Percentiles rank a stretch among this genome's conserved stretches.
Evolutionary conservation across 164 flowering plant genomes (phyloP).

Genomic region (Cinnamomum chago): DNA sequence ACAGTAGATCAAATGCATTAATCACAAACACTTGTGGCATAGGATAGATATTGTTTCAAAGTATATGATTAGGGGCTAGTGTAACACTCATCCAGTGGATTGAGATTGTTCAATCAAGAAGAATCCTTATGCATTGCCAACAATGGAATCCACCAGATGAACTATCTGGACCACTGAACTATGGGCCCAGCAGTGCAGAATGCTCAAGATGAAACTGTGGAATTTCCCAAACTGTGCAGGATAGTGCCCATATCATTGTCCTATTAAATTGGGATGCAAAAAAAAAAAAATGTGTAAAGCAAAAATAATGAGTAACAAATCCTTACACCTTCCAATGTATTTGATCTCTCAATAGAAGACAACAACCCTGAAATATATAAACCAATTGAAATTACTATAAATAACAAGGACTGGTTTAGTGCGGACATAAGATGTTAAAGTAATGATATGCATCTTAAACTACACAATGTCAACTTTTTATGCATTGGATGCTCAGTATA

Average conservation of each 20-base stretch:
- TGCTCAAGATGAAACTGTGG: background rate
- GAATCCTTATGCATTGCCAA: background rate
- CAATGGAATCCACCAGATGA: background rate
- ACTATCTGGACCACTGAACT: background rate
- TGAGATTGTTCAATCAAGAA: background rate
- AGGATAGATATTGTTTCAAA: background rate
- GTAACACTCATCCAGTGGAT: background rate
- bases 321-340: slow-evolving; percentile 51
- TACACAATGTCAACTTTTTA: background rate
- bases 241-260: background rate
- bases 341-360: slow-evolving; percentile 18
- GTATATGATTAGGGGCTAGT: background rate
- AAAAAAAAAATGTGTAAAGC: background rate
- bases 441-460: background rate
- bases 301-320: slow-evolving; percentile 18
- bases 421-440: background rate
- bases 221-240: background rate
- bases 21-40: background rate
- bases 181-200: background rate
- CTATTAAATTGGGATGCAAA: too few species aligned
- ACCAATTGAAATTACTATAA: background rate
- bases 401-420: background rate
- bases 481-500: background rate
- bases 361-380: slow-evolving; percentile 31
- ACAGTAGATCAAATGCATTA: background rate